Evolutionary conservation across 1,284 basidiomycete genomes (phyloP).

Genomic region (Stygiomarasmius scandens): DNA sequence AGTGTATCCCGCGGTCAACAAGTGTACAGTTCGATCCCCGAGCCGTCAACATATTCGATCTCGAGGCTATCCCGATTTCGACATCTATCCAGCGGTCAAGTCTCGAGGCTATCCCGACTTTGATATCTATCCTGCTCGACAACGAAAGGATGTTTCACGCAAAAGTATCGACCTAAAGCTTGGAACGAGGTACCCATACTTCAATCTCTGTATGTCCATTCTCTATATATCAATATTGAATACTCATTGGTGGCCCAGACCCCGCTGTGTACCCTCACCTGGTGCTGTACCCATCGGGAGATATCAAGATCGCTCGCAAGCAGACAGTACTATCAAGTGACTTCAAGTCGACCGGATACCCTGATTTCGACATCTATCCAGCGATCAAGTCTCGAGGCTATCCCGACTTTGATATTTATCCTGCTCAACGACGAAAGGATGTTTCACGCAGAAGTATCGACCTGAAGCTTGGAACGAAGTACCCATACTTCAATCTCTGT

Average conservation of each 20-base stretch:
- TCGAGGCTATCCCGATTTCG: not conserved
- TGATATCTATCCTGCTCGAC: constrained; percentile 17
- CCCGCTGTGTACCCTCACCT: constrained; percentile 35
- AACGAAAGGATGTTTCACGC: not conserved
- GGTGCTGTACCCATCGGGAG: constrained; percentile 1
- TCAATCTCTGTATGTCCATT: constrained; percentile 29
- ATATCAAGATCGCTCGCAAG: not conserved
- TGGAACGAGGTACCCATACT: constrained; percentile 22
- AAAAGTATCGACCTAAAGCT: constrained; percentile 12
- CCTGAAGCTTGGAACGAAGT: constrained; percentile 16
- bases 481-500: constrained; percentile 32
- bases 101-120: constrained; percentile 11
- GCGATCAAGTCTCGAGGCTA: not conserved
- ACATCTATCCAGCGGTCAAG: constrained; percentile 1
- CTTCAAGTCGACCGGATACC: not conserved
- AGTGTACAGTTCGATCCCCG: constrained; percentile 13
- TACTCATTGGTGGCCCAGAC: constrained; percentile 23
- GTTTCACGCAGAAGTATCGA: not conserved
- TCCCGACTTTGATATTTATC: constrained; percentile 10
- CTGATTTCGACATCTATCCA: constrained; percentile 9
- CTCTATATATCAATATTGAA: not conserved
- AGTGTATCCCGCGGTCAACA: constrained; percentile 12
- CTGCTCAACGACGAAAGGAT: constrained; percentile 12
- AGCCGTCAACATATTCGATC: constrained; percentile 2
- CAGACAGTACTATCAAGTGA: no score